Evolutionary conservation across 345 rosid genomes (phyloP).

Genomic region (Ailanthus altissimus): DNA sequence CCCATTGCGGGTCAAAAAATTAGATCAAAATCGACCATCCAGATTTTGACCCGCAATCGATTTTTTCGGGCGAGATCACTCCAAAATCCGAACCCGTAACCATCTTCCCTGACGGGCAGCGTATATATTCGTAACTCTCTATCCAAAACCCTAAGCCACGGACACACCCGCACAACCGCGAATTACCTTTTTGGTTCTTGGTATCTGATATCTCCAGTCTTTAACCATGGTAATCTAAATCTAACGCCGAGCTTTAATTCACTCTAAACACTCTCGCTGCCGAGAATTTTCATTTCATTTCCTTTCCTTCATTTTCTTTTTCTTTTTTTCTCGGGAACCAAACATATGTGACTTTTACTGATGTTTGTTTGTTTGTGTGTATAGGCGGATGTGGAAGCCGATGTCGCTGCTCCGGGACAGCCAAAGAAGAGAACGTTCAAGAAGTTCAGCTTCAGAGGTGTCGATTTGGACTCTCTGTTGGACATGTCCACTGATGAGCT

Average conservation of each 20-base stretch:
- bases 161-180: background rate
- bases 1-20: background rate
- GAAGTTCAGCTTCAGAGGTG: conserved; percentile 75
- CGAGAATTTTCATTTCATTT: background rate
- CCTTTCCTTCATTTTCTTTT: background rate
- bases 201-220: background rate
- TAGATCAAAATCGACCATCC: too few relatives aligned
- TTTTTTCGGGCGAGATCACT: background rate
- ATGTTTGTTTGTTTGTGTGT: background rate
- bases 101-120: background rate
- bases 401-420: conserved; percentile 42
- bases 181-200: background rate
- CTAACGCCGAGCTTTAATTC: background rate
- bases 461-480: conserved; percentile 68
- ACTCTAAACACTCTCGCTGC: background rate
- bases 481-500: conserved; percentile 77
- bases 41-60: background rate
- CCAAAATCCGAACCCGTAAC: background rate
- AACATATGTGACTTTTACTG: background rate
- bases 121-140: conserved; percentile 5
- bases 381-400: conserved; percentile 51
- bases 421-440: conserved; percentile 80
- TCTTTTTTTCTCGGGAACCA: background rate
- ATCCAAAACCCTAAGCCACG: conserved; percentile 20
- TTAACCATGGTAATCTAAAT: conserved; percentile 25